These are phyloP conservation scores for Plasmodium sp. DNA, from an alignment of 169 alveolate genomes.

Conservation along the genomic window DNA sequence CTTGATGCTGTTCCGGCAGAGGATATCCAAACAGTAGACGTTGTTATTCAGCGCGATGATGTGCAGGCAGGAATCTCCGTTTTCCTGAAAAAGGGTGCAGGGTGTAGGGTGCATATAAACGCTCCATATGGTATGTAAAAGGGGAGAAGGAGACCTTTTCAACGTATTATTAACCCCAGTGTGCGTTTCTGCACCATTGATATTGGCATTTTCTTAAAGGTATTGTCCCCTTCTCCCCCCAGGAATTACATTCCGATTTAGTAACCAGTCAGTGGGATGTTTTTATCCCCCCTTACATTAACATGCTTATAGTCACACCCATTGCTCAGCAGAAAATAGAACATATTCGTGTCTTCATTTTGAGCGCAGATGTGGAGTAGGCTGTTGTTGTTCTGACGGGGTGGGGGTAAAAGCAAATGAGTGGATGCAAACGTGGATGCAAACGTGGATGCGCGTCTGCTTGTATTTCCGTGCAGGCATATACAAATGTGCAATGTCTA, in stretches of 20 bases:
- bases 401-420: not conserved
- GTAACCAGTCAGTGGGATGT: not conserved
- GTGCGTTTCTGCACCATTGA: not conserved
- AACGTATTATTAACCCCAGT: not conserved
- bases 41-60: constrained; percentile 62
- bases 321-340: constrained; percentile 37
- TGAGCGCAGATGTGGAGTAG: constrained; percentile 66
- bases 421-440: not conserved
- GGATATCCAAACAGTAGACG: constrained; percentile 42
- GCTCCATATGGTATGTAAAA: not conserved
- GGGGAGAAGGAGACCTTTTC: not conserved
- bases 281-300: constrained; percentile 13
- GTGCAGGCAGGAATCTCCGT: constrained; percentile 71
- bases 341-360: constrained; percentile 64
- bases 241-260: not conserved
- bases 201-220: not conserved
- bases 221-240: not conserved
- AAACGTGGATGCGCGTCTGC: not conserved
- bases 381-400: constrained; percentile 27
- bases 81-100: constrained; percentile 4
- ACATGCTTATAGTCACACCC: constrained; percentile 69
- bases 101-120: not conserved
- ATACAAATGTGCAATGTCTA: not conserved
- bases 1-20: constrained; percentile 40
- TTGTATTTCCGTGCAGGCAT: not conserved